Evolutionary conservation across 2,329 filamentous ascomycete genomes (phyloP).

Genomic region (Calonectria pauciramosa): DNA sequence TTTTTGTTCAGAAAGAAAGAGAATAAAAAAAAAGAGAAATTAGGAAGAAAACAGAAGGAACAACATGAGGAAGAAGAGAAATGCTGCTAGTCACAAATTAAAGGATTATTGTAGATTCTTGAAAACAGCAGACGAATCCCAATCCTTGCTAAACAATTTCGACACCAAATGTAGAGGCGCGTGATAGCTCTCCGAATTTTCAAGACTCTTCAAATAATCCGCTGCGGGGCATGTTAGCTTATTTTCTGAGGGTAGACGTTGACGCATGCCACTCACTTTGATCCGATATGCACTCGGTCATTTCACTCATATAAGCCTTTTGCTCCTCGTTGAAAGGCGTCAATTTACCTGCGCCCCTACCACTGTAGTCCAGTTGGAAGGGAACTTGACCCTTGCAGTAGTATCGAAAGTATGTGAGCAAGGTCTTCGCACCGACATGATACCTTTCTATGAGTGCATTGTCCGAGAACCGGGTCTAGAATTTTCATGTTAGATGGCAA

Average conservation of each 20-base stretch:
- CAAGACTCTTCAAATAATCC: background rate
- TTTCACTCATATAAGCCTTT: background rate
- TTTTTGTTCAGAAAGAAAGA: background rate
- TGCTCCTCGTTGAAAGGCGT: background rate
- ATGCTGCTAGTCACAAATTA: too few relatives aligned
- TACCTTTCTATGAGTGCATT: background rate
- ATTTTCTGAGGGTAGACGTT: background rate
- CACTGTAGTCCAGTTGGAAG: background rate
- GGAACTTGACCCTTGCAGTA: background rate
- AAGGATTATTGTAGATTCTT: background rate
- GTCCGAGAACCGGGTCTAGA: background rate
- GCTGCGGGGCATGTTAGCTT: background rate
- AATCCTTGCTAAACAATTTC: background rate
- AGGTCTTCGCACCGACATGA: background rate
- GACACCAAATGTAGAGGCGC: background rate
- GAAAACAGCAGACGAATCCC: background rate
- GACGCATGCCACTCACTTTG: background rate
- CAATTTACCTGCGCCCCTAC: background rate
- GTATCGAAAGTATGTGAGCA: constrained; percentile 7
- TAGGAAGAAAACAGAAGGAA: too few relatives aligned
- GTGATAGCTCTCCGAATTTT: background rate
- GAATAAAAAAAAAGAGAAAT: background rate
- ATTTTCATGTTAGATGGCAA: background rate
- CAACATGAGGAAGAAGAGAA: too few relatives aligned
- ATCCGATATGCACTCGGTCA: background rate